Evolutionary conservation across 164 flowering plant species (phyloP), one percentile per base, ranked within the genome.

Genomic region (Amborella trichopoda): DNA sequence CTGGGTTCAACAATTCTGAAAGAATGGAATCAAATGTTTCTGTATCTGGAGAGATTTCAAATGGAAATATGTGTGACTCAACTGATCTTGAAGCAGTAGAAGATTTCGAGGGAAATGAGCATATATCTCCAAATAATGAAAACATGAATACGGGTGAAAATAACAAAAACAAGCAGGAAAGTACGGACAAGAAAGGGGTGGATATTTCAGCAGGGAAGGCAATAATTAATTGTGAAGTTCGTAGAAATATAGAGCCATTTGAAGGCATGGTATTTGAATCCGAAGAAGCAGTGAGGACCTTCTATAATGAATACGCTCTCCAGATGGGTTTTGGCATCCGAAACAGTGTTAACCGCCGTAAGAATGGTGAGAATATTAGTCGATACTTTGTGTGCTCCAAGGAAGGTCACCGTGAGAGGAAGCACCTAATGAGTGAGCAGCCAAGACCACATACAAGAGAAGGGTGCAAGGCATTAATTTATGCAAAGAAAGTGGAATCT

Each of bases 231-330:
- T 26, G 26, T 19, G 55, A 41, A 1, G 28, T 14, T 22, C 17
- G 22, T 28, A 20, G 32, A 51, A 40, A 40, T 41, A 17, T 63
- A 10, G 73, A 71, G 48, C 83, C 83, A 22, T 36, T 50, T n/a
- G 30, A 63, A 53, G 71, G 65, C 24, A 68, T 77, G 77, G 74
- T 63, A 59, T 74, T 77, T 52, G 49, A 49, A 28, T 72, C 75
- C 24, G 77, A 68, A 24, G 72, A 69, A 2, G 75, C 65, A 28
- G 77, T 77, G 0, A 65, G 57, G 56, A 63, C 51, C 18, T 77
- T 72, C 37, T 77, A 70, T 38, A 73, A 68, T 65, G 65, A 72
- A 2, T 72, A 77, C 64, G 80, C 83, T 20, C 68, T 65, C 54
- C 66, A 48, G 16, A 44, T 49, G 23, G 83, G 80, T 0, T 77